Evolutionary conservation across 331 rosid species (phyloP), one percentile per base, ranked within the genome.

Genomic region (Arachis monticola): DNA sequence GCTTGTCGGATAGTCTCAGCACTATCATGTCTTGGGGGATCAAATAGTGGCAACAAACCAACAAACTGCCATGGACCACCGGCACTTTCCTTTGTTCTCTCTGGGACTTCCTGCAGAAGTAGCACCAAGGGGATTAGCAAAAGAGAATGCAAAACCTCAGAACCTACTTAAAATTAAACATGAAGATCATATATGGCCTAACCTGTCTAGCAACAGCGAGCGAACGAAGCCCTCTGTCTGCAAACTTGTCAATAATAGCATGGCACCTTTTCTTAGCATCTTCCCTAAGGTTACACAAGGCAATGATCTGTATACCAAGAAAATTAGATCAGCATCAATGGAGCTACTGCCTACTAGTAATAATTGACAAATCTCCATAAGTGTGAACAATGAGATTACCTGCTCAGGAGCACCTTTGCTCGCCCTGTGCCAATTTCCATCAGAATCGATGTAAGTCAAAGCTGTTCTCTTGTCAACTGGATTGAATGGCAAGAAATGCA

Each of bases 331-430:
- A 72, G 77, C 63, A 71, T 66, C 59, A 70, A 46, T 41, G 0
- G 38, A 59, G 5, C 22, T 4, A 42, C 30, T 27, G 30, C 30
- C 30, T 27, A 58, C 68, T 3, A 69, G n/a, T 40, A 67, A 45
- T n/a, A 50, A 72, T n/a, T 40, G 67, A 45, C 13, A 50, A 67
- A 45, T 41, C 27, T 79, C 31, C 71, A 65, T 40, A 42, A 58
- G 31, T 41, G 35, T 11, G 60, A 48, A 53, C 59, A 46, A 44
- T 14, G 41, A n/a, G 70, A 9, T 63, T 84, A 92, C 99, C 96
- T 95, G 98, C 87, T 95, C 99, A n/a, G 99, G 99, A 38, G 99
- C 98, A 77, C 99, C 99, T 80, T 95, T 95, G 85, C 99, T 95
- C 32, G 99, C 83, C 57, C 99, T 84, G 85, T 95, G 97, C 99